Base-by-base conservation (phyloP, 2,329 filamentous ascomycete genomes). In the Xylariales sp. region DNA sequence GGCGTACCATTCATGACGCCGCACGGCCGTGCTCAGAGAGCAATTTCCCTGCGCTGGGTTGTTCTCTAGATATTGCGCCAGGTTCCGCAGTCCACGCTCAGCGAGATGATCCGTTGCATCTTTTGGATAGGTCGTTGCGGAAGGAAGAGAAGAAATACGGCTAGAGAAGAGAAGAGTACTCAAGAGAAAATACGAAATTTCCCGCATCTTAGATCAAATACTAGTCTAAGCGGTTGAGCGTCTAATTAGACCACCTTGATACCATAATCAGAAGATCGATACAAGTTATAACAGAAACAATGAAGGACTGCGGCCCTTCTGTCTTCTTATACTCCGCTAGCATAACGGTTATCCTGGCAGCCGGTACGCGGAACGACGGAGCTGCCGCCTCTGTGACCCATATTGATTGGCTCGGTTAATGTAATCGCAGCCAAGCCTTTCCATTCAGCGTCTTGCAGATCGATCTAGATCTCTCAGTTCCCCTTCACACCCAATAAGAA, bases 1-100 rank as follows among this genome's bases (percentile, higher is more conserved):
- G n/a, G n/a, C n/a, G n/a, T n/a, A 35, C 41, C 38, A 45, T 28
- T 45, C 43, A 14, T 33, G 22, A n/a, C 43, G 43, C 31, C 27
- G 38, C 8, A 39, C 18, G 10, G 39, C 43, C 10, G 39, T 45
- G 33, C 42, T 29, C 20, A 45, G 32, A 18, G 31, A 42, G 29
- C 43, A 45, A 12, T 27, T 24, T 4, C 39, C 38, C 18, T 16
- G 16, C 12, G 39, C 33, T 16, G 39, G 43, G 33, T 38, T 38
- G 22, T 21, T 14, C 21, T 29, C 5, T 3, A 34, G 15, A 29
- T 45, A 45, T n/a, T 21, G 9, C 22, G 31, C 38, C 31, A 45
- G 36, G 11, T 45, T 45, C 28, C 5, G n/a, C 20, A 37, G 10
- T n/a, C 34, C 34, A 8, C 15, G 22, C 18, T 25, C 12, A 5